A percentile compares a stretch with the other conserved stretches of the same genome.
Conservation (phyloP, 805 yeast species). For the Starmerella khaoyaiensis region DNA sequence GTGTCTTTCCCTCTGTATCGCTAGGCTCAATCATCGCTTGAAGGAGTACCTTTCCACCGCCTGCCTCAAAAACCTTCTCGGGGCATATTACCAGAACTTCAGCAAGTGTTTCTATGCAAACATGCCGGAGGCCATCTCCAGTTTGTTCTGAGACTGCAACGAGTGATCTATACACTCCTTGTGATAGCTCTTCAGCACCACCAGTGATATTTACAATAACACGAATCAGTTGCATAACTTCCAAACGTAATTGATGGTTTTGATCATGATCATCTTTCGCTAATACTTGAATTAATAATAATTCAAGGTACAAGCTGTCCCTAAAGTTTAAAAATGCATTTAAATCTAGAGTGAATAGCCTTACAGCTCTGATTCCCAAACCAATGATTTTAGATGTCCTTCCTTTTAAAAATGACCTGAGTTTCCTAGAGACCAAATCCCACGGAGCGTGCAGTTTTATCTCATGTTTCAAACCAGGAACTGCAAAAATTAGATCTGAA, state of each 20-base stretch:
- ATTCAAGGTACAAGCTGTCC: conserved; percentile 41
- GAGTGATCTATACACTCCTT: conserved; percentile 55
- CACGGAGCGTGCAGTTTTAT: conserved; percentile 18
- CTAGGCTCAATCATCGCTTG: conserved; percentile 36
- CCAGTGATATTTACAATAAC: conserved; percentile 41
- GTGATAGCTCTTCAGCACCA: conserved; percentile 42
- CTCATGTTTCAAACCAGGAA: conserved; percentile 12
- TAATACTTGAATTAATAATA: conserved; percentile 50
- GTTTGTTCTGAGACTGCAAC: conserved; percentile 47
- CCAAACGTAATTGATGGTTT: conserved; percentile 51
- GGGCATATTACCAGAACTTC: conserved; percentile 40
- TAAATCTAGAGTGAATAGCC: conserved; percentile 46
- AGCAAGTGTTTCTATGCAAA: conserved; percentile 42
- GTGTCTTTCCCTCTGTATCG: background rate
- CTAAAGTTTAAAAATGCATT: conserved; percentile 44
- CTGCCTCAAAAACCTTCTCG: conserved; percentile 32
- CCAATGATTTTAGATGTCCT: conserved; percentile 51
- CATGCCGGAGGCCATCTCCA: conserved; percentile 38
- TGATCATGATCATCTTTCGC: conserved; percentile 39
- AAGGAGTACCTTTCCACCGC: conserved; percentile 35
- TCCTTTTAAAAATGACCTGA: conserved; percentile 50
- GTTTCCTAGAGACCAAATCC: conserved; percentile 29
- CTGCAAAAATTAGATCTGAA: conserved; percentile 10
- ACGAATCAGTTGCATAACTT: conserved; percentile 62
- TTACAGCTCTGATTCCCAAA: conserved; percentile 60